Evolutionary conservation across 2,329 filamentous ascomycete species (phyloP), one percentile per base, ranked within the genome.

Genomic region (Chaetomium strumarium): DNA sequence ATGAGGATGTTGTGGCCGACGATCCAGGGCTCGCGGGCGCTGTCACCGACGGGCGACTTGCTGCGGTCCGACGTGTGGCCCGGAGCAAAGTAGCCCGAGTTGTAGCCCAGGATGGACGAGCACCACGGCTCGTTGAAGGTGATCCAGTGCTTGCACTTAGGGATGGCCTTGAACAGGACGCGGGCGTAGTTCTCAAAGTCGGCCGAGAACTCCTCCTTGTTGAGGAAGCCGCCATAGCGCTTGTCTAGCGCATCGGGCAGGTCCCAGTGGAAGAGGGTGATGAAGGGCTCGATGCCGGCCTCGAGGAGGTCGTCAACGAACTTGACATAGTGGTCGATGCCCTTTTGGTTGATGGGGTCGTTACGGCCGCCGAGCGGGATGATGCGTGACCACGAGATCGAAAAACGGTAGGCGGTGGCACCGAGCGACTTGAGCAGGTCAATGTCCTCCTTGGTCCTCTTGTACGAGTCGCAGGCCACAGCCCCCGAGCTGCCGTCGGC

Each of bases 81-180:
- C 1, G 90, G 90, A 11, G 90, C 90, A 66, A 91, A 90, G 57
- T 82, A 74, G 29, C 90, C 90, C 39, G 79, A 81, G 65, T 79
- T 86, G 71, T 92, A 93, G 34, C 89, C 89, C 39, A 93, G 77
- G 56, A 93, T 84, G 48, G 85, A 82, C 58, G 83, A 88, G 71
- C 88, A 95, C 83, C 87, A 93, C 3, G 90, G 90, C 74, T 95
- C 89, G 68, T 93, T 93, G 73, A 92, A 90, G 24, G 88, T 93
- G 68, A 91, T 88, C 90, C 90, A 95, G 71, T 88, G 78, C 74
- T 90, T 89, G 64, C 90, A 88, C 68, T 84, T 85, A 49, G 83
- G 79, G 45, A 95, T 76, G 1, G 83, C 80, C 66, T 85, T 77
- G 73, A 90, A 95, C 63, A 89, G 75, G 43, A 89, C 75, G 56